Evolutionary conservation across 805 yeast species (phyloP).

Genomic region (Yamadazyma akitaensis): DNA sequence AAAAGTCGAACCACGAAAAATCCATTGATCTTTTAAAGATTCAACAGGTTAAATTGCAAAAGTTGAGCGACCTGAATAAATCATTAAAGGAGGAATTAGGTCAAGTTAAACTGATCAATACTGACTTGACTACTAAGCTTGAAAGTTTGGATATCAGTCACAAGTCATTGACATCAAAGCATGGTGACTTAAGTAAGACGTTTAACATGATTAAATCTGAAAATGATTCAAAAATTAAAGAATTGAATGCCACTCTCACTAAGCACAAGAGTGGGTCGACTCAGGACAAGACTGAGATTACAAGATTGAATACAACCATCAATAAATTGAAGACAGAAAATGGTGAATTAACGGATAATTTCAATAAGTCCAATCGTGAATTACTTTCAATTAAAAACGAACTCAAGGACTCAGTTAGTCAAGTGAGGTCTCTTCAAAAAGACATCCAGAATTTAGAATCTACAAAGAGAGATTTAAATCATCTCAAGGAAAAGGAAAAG

Average conservation of each 20-base stretch:
- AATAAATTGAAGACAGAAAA: constrained; percentile 12
- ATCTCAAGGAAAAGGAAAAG: background rate
- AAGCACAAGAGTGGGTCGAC: constrained; percentile 5
- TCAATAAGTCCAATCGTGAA: constrained; percentile 13
- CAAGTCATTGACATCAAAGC: background rate
- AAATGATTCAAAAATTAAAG: constrained; percentile 4
- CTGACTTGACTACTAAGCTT: constrained; percentile 1
- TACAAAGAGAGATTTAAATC: background rate
- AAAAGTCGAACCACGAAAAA: constrained; percentile 12
- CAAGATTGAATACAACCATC: constrained; percentile 7
- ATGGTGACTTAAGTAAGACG: constrained; percentile 4
- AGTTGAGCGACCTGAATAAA: constrained; percentile 17
- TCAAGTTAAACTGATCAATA: constrained; percentile 1
- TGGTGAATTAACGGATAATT: constrained; percentile 7
- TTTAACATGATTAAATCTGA: constrained; percentile 1
- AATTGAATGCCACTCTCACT: constrained; percentile 3
- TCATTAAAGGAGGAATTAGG: constrained; percentile 10
- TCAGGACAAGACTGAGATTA: constrained; percentile 8
- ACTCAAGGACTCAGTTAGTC: constrained; percentile 2
- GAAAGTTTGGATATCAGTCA: constrained; percentile 2
- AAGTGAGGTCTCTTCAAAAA: constrained; percentile 2
- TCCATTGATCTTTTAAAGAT: constrained; percentile 12
- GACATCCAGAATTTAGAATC: background rate
- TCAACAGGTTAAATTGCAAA: constrained; percentile 24
- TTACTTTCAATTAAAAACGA: constrained; percentile 9